Evolutionary conservation across 768 basidiomycete genomes (phyloP).

Genomic region (Amanita jacksonii): DNA sequence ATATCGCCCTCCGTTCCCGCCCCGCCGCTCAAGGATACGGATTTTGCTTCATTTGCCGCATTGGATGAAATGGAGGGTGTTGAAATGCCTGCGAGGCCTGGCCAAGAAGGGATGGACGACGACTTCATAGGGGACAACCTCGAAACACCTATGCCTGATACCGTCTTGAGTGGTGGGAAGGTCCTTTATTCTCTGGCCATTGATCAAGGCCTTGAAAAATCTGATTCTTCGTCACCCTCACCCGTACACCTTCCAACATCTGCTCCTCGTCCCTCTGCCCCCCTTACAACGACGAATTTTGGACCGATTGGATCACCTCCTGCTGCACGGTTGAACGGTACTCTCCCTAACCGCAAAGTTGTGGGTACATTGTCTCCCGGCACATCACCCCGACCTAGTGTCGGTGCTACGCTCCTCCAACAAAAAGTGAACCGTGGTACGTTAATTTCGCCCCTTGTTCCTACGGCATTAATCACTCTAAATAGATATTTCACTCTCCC

Average conservation of each 20-base stretch:
- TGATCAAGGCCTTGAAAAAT: conserved; percentile 5
- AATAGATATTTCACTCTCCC: conserved; percentile 19
- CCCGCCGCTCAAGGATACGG: conserved; percentile 65
- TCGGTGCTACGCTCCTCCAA: conserved; percentile 7
- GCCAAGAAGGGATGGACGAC: conserved; percentile 19
- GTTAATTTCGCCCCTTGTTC: neutral
- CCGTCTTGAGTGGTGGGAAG: neutral
- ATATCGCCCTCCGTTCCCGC: conserved; percentile 74
- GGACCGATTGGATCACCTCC: conserved; percentile 79
- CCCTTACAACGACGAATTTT: conserved; percentile 44
- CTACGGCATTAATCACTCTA: neutral
- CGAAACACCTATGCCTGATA: neutral
- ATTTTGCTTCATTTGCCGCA: conserved; percentile 59
- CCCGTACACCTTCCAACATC: conserved; percentile 48
- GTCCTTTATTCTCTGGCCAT: conserved; percentile 7
- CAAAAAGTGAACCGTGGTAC: conserved; percentile 5
- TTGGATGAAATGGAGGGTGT: conserved; percentile 49
- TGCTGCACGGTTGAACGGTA: conserved; percentile 20
- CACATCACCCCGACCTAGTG: conserved; percentile 40
- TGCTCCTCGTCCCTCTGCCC: conserved; percentile 36
- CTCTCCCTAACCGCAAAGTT: conserved; percentile 26
- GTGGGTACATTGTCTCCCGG: conserved; percentile 38
- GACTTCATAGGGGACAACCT: neutral
- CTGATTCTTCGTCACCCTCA: conserved; percentile 22
- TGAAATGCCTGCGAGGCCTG: conserved; percentile 36